Evolutionary conservation across 2,329 filamentous ascomycete genomes (phyloP), one percentile per base, ranked within the genome.

Genomic region (Celoporthe dispersa): DNA sequence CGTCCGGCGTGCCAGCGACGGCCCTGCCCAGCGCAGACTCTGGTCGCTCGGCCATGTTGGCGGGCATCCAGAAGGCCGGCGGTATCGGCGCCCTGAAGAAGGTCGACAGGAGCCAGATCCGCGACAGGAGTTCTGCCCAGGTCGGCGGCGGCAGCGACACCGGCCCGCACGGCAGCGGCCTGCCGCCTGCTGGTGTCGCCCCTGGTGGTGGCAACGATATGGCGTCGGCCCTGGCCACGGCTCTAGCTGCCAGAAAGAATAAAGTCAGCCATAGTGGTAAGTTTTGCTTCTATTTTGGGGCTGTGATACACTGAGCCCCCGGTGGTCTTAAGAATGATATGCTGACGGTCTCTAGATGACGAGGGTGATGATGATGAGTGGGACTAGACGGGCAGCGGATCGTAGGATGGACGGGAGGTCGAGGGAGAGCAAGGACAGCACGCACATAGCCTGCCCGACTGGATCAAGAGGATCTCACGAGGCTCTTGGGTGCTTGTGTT

Each of bases 221-320:
- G 86, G 93, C 94, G 31, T 93, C 92, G 82, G 94, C 94, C 63
- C 82, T 97, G 75, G 93, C 93, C 71, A 91, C 89, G 71, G 92
- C 91, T 69, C 81, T 94, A 75, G 89, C 91, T 77, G 92, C 93
- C 82, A 87, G 95, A 80, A 98, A 98, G 85, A 90, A 94, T 81
- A 97, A 97, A 85, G 95, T 98, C 79, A 93, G 93, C 82, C 91
- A 93, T 79, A 97, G 93, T 85, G 95, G 95, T 98, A 89, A 89
- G 93, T 91, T 71, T 65, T 11, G 6, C 11, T 25, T 6, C 6
- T 48, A 9, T n/a, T 6, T 22, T 22, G 8, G 44, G 19, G 41
- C 19, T 22, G 39, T 41, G 39, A 14, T 41, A 62, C 12, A 28
- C 33, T 4, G 2, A 9, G 51, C 19, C 19, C 31, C 28, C 57